Evolutionary conservation across 768 basidiomycete genomes (phyloP).

Genomic region (Russula foetens): DNA sequence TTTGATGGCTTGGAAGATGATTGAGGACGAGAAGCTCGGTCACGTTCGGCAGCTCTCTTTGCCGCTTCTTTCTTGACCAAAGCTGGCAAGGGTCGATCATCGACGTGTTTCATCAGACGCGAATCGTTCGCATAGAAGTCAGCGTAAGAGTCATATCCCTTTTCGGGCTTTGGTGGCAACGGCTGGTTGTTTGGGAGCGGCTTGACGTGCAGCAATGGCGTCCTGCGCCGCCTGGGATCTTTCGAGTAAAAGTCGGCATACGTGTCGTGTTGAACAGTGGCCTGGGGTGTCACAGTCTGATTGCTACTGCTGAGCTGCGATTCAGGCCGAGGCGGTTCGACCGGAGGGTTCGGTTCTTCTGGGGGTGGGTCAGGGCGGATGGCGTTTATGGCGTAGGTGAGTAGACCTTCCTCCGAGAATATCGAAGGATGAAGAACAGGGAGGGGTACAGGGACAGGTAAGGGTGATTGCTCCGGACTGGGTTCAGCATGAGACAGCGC

Average conservation of each 20-base stretch:
- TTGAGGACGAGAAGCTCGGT: too few species aligned
- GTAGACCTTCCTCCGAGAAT: constrained; percentile 13
- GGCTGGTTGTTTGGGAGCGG: constrained; percentile 12
- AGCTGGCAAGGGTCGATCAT: constrained; percentile 11
- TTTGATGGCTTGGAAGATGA: background rate
- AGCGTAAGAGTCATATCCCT: constrained; percentile 12
- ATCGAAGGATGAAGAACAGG: constrained; percentile 12
- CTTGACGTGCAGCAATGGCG: constrained; percentile 4
- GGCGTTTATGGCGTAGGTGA: constrained; percentile 11
- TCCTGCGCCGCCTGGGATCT: constrained; percentile 12
- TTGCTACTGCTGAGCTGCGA: constrained; percentile 10
- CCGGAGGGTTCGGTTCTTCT: background rate
- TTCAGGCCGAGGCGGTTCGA: background rate
- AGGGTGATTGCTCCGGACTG: constrained; percentile 4
- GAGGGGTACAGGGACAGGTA: constrained; percentile 12
- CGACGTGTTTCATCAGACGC: constrained; percentile 8
- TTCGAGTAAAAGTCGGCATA: constrained; percentile 17
- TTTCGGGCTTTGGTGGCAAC: constrained; percentile 11
- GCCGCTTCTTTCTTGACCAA: constrained; percentile 8
- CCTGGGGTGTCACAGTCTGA: constrained; percentile 9
- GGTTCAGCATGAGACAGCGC: background rate
- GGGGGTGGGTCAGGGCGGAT: constrained; percentile 5
- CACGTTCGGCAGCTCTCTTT: too few species aligned
- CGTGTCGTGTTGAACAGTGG: constrained; percentile 3
- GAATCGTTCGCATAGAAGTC: constrained; percentile 16